Evolutionary conservation across 352 stramenopile genomes (phyloP).

Genomic region (Pythium sukuiense): DNA sequence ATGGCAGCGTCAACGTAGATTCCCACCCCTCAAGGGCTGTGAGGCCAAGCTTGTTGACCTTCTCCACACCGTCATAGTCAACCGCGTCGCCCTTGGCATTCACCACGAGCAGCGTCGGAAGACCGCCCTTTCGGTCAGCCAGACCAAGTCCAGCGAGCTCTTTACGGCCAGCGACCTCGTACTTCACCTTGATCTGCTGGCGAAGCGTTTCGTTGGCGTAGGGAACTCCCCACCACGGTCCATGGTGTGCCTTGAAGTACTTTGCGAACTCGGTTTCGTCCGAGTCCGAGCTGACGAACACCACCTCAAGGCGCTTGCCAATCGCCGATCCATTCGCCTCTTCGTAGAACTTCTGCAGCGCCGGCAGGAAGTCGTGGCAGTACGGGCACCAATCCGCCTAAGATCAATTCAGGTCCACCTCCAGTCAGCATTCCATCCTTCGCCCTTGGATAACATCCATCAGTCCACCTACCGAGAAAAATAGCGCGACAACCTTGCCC

Average conservation of each 20-base stretch:
- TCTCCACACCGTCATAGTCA: slow-evolving; percentile 31
- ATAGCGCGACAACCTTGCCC: slow-evolving; percentile 63
- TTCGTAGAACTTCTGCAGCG: slow-evolving; percentile 68
- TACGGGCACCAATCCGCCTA: slow-evolving; percentile 83
- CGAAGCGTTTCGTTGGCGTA: slow-evolving; percentile 21
- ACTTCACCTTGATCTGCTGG: slow-evolving; percentile 37
- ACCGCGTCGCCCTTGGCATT: slow-evolving; percentile 24
- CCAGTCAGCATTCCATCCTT: neutral
- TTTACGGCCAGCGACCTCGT: slow-evolving; percentile 32
- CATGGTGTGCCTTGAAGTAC: slow-evolving; percentile 68
- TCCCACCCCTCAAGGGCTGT: slow-evolving; percentile 16
- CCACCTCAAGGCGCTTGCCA: slow-evolving; percentile 50
- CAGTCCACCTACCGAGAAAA: slow-evolving; percentile 57
- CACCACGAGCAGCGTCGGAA: slow-evolving; percentile 36
- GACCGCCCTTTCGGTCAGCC: slow-evolving; percentile 27
- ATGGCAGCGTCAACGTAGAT: neutral
- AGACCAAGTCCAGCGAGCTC: slow-evolving; percentile 32
- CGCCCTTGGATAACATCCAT: neutral
- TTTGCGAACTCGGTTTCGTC: slow-evolving; percentile 47
- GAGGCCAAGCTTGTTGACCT: slow-evolving; percentile 24
- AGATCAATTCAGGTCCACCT: neutral
- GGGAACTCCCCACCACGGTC: slow-evolving; percentile 66
- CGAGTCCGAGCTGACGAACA: slow-evolving; percentile 77
- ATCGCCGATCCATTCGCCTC: slow-evolving; percentile 33
- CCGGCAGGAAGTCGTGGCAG: slow-evolving; percentile 74